These are phyloP conservation scores for Aspergillus ochraceus DNA, from an alignment of 2,329 filamentous ascomycete genomes.

Conservation along the genomic window DNA sequence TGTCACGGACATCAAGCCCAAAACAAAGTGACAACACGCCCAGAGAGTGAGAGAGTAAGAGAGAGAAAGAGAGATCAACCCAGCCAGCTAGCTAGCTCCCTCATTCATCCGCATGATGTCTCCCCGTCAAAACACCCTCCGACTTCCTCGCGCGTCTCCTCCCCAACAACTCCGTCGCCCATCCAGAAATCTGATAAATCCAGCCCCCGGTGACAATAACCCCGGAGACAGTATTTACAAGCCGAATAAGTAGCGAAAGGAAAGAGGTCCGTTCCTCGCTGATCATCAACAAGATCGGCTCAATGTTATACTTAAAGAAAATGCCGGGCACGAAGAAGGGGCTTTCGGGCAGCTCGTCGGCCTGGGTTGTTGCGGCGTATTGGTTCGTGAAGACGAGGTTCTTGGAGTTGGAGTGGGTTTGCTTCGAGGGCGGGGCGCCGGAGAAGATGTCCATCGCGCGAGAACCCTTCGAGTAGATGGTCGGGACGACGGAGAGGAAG, in stretches of 20 bases:
- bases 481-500: slow-evolving; percentile 92
- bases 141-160: slow-evolving; percentile 41
- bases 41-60: slow-evolving; percentile 4
- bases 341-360: slow-evolving; percentile 61
- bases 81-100: background rate
- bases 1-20: background rate
- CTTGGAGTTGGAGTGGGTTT: slow-evolving; percentile 37
- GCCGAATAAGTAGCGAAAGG: slow-evolving; percentile 71
- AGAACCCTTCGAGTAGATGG: slow-evolving; percentile 72
- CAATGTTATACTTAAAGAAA: slow-evolving; percentile 99
- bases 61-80: background rate
- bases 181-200: slow-evolving; percentile 83
- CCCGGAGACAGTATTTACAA: slow-evolving; percentile 88
- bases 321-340: slow-evolving; percentile 71
- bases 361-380: slow-evolving; percentile 94
- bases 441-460: slow-evolving; percentile 44
- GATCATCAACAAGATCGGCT: slow-evolving; percentile 85
- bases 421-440: slow-evolving; percentile 35
- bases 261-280: slow-evolving; percentile 77
- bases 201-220: slow-evolving; percentile 92
- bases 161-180: slow-evolving; percentile 58
- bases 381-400: slow-evolving; percentile 88
- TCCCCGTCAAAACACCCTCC: slow-evolving; percentile 52
- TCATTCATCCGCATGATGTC: slow-evolving; percentile 33
- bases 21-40: background rate